Percentiles rank a stretch among this genome's conserved stretches.
phyloP scores from a whole-genome alignment of 2,329 filamentous ascomycete genomes.

The Ophiostoma tasmaniense region DNA sequence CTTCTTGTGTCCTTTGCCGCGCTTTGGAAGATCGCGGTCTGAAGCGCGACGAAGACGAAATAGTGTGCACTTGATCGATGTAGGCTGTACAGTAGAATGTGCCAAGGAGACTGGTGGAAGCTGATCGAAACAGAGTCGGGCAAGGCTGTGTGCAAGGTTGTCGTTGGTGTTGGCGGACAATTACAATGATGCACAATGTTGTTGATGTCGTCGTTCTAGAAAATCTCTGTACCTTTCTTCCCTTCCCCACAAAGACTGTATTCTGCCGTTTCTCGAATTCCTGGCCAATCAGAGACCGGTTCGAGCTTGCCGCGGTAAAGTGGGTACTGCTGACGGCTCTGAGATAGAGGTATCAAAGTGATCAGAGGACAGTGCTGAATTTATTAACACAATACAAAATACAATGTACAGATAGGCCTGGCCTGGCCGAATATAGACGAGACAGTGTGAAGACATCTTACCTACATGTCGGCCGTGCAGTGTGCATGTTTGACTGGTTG shows the following conservation, averaged over 20 bases:
- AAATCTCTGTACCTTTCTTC: background rate
- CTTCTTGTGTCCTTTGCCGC: too few species aligned
- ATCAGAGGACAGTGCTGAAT: background rate
- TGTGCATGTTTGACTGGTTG: background rate
- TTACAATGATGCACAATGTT: background rate
- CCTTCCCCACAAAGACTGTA: constrained; percentile 3
- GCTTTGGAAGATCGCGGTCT: too few species aligned
- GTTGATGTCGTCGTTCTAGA: background rate
- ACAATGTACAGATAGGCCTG: background rate
- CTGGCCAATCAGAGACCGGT: background rate
- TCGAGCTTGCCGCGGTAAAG: background rate
- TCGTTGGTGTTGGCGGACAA: background rate
- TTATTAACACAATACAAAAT: background rate
- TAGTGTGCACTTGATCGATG: too few species aligned
- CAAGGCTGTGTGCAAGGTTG: background rate
- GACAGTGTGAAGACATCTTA: background rate
- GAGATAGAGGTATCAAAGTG: background rate
- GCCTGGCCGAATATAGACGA: background rate
- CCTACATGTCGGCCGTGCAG: background rate
- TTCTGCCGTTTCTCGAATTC: background rate
- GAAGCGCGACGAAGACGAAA: too few species aligned
- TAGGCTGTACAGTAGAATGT: too few species aligned
- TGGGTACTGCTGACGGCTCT: background rate
- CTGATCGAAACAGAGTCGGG: background rate
- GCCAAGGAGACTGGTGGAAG: too few species aligned